These are phyloP conservation scores for Sporobolomyces roseus DNA, from an alignment of 768 basidiomycete species.

Conservation along the genomic window DNA sequence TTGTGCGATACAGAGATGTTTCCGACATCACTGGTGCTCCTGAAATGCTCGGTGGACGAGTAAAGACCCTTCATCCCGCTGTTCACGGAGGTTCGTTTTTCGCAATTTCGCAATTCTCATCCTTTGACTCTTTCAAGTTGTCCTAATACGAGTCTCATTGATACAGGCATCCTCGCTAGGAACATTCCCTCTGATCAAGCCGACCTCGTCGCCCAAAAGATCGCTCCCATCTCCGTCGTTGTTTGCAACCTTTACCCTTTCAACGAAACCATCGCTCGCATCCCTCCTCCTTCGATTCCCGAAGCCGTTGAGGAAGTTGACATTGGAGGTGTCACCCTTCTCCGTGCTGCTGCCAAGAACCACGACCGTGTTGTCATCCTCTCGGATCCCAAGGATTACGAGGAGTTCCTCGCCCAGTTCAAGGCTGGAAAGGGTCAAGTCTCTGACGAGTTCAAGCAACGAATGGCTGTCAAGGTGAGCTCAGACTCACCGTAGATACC, in stretches of 20 bases:
- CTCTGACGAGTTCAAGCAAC: conserved; percentile 65
- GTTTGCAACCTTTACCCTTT: conserved; percentile 99
- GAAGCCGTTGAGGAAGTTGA: conserved; percentile 97
- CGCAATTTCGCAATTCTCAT: neutral
- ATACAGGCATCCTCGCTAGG: conserved; percentile 86
- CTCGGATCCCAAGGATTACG: conserved; percentile 84
- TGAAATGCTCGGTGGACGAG: conserved; percentile 96
- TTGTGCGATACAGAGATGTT: conserved; percentile 67
- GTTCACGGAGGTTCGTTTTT: conserved; percentile 79
- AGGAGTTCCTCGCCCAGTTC: conserved; percentile 72
- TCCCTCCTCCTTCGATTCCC: conserved; percentile 78
- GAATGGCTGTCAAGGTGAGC: conserved; percentile 63
- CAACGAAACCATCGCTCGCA: conserved; percentile 76
- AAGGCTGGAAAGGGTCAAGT: conserved; percentile 70
- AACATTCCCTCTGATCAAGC: conserved; percentile 82
- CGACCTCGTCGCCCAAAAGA: conserved; percentile 75
- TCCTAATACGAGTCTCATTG: conserved; percentile 13
- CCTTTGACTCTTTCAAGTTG: conserved; percentile 11
- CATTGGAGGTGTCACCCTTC: conserved; percentile 95
- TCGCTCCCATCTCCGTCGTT: conserved; percentile 90
- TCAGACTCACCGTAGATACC: too few species aligned
- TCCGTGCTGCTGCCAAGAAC: conserved; percentile 97
- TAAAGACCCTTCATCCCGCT: conserved; percentile 96
- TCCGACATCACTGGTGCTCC: conserved; percentile 95
- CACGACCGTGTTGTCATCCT: conserved; percentile 62